A percentile compares a stretch with the other conserved stretches of the same genome.
Conservation (phyloP, 441 rosid species). For the Brassica hybrid region DNA sequence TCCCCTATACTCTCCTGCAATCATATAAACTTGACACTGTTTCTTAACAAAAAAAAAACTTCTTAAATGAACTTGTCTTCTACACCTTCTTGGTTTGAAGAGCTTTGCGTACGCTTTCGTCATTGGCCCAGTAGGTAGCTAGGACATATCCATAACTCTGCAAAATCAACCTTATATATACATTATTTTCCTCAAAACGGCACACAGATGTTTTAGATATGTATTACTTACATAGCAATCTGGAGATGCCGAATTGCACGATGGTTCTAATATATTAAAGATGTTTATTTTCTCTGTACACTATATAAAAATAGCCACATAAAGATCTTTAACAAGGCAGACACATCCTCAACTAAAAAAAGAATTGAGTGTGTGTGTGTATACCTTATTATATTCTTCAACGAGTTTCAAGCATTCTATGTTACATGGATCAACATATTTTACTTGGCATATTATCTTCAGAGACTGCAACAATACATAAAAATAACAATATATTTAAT, state of each 20-base stretch:
- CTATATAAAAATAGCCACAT: not conserved
- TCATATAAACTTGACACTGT: not conserved
- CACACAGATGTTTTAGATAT: too few species aligned
- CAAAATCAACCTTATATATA: not conserved
- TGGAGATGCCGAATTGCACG: not conserved
- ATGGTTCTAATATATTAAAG: not conserved
- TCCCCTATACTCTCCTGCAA: not conserved
- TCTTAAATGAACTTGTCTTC: too few species aligned
- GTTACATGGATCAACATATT: constrained; percentile 49
- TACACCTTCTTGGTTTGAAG: constrained; percentile 38
- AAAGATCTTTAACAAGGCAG: not conserved
- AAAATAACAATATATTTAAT: not conserved
- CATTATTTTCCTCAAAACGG: too few species aligned
- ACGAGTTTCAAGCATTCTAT: constrained; percentile 44
- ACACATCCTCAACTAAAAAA: not conserved
- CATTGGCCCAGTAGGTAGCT: constrained; percentile 52
- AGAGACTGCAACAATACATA: constrained; percentile 14
- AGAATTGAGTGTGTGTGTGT: not conserved
- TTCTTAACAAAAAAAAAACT: too few species aligned
- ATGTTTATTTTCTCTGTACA: not conserved
- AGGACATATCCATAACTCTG: constrained; percentile 52
- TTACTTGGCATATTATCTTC: constrained; percentile 47
- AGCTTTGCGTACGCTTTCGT: constrained; percentile 53
- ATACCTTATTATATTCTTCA: constrained; percentile 39
- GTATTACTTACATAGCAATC: constrained; percentile 23